Base-by-base conservation (phyloP, 179 eudicot genomes). In the Spinacia oleracea region DNA sequence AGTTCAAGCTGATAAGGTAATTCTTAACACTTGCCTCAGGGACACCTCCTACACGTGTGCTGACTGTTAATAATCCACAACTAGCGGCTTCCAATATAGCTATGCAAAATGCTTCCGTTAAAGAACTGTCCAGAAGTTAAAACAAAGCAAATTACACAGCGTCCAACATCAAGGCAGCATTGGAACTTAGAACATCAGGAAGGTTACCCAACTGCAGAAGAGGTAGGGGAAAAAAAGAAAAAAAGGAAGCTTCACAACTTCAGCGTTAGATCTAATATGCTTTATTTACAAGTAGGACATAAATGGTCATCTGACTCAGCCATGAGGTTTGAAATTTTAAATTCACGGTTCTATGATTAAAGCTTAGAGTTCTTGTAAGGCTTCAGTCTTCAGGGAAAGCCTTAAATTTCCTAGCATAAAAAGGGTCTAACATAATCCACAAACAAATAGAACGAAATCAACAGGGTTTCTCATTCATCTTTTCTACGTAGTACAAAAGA, bases 81-180 rank as follows among this genome's bases (percentile, higher is more conserved):
- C 98, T 95, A 78, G 98, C 97, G 82, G 98, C 98, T 88, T 95
- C 98, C 87, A 95, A 81, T 85, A 95, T 93, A 75, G 98, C 98
- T 87, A 95, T 95, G 85, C 98, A 95, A 84, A 95, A 93, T 42
- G 98, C 98, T 89, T 95, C 98, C 46, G 98, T 95, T 70, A 95
- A 87, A 74, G 98, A 95, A 78, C 98, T 95, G 86, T 69, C 75
- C 86, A 78, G 83, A 75, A 79, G 62, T 56, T 20, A 68, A 51
- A 32, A 74, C 43, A 8, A 14, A 64, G 71, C 45, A 65, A 21
- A 76, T 71, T 10, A 66, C 25, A 55, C 78, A 66, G 29, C n/a
- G 18, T 10, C 27, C 34, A 70, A 67, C 16, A 69, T 15, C 0
- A 16, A 67, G 55, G 73, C 29, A 29, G 42, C 15, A 35, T 3